A percentile compares a stretch with the other conserved stretches of the same genome.
These are phyloP conservation scores for Leonotis leonurus DNA, from an alignment of 257 asterid species.

Conservation along the genomic window DNA sequence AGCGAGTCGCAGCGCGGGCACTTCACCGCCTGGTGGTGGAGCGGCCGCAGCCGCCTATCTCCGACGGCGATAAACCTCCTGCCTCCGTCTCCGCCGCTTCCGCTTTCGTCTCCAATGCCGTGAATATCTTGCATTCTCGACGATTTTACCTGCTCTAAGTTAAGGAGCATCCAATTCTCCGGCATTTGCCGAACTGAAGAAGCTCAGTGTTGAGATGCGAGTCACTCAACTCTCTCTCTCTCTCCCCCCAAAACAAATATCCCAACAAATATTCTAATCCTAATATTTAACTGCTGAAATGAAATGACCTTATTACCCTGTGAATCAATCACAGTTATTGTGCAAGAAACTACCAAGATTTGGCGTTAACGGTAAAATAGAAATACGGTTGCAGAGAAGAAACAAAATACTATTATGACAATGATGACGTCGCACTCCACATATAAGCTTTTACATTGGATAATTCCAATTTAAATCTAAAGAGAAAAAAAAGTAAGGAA, in stretches of 20 bases:
- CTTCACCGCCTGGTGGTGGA: constrained; percentile 48
- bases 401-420: too few species aligned
- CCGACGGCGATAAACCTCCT: constrained; percentile 35
- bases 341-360: not conserved
- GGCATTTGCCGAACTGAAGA: constrained; percentile 10
- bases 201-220: not conserved
- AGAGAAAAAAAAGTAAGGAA: too few species aligned
- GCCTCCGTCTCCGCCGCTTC: constrained; percentile 4
- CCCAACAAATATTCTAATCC: constrained; percentile 33
- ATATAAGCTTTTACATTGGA: too few species aligned
- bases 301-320: constrained; percentile 34
- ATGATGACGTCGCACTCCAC: not conserved
- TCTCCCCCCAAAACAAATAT: constrained; percentile 34
- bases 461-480: too few species aligned
- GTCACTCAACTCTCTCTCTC: constrained; percentile 10
- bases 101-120: constrained; percentile 30
- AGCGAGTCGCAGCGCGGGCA: constrained; percentile 89
- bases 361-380: not conserved
- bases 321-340: not conserved
- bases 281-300: not conserved
- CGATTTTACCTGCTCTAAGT: not conserved
- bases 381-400: not conserved
- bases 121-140: constrained; percentile 59
- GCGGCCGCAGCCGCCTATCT: constrained; percentile 54
- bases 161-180: not conserved